Evolutionary conservation across 129 eudicot genomes (phyloP).

Genomic region (Artemisia argyi): DNA sequence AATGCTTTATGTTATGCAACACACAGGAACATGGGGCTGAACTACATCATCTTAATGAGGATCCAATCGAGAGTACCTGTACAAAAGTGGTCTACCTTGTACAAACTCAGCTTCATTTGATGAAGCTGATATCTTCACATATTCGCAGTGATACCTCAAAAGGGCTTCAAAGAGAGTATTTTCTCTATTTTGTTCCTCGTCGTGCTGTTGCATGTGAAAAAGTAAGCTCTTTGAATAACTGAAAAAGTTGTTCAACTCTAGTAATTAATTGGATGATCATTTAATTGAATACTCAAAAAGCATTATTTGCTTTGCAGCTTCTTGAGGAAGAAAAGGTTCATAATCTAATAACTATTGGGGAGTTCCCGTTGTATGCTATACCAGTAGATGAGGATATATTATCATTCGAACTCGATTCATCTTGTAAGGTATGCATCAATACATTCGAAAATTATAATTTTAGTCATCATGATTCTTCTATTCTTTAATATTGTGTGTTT

Average conservation of each 20-base stretch:
- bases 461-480: slow-evolving; percentile 4
- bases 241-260: background rate
- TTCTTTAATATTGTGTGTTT: background rate
- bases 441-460: slow-evolving; percentile 7
- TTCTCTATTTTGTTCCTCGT: slow-evolving; percentile 92
- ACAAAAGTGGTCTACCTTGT: slow-evolving; percentile 94
- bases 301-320: slow-evolving; percentile 45
- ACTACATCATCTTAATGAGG: slow-evolving; percentile 75
- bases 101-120: slow-evolving; percentile 70
- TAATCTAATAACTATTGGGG: slow-evolving; percentile 83
- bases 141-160: slow-evolving; percentile 74
- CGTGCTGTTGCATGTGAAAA: slow-evolving; percentile 94
- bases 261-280: background rate
- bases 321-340: slow-evolving; percentile 94
- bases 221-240: slow-evolving; percentile 40
- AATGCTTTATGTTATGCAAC: slow-evolving; percentile 21
- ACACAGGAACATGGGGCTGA: slow-evolving; percentile 96
- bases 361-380: slow-evolving; percentile 75
- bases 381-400: slow-evolving; percentile 89
- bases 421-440: slow-evolving; percentile 59
- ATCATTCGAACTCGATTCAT: slow-evolving; percentile 90
- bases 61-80: slow-evolving; percentile 68
- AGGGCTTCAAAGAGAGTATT: slow-evolving; percentile 92
- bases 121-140: slow-evolving; percentile 75
- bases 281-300: background rate